Evolutionary conservation across 2,329 filamentous ascomycete genomes (phyloP).

Genomic region (Magnaporthiopsis poae): DNA sequence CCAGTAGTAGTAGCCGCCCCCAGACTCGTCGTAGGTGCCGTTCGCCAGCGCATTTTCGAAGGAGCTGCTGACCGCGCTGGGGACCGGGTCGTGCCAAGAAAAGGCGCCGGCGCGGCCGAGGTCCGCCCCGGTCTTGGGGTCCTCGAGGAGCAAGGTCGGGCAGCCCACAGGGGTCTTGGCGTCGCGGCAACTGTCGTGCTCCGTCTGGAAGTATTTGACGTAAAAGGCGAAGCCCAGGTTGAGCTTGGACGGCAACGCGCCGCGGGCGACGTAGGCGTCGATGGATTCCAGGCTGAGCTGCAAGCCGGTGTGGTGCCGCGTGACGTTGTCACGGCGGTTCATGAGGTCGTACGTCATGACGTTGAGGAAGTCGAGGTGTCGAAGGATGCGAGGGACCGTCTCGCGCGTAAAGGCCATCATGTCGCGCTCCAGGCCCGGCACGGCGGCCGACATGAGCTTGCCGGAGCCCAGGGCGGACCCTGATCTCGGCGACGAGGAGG

Average conservation of each 20-base stretch:
- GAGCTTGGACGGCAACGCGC: slow-evolving; percentile 44
- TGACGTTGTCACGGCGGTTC: slow-evolving; percentile 59
- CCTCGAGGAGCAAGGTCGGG: slow-evolving; percentile 48
- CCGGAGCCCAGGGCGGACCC: slow-evolving; percentile 43
- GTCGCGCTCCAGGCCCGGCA: slow-evolving; percentile 51
- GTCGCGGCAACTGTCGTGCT: slow-evolving; percentile 28
- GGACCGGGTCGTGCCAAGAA: slow-evolving; percentile 48
- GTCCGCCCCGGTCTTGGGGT: slow-evolving; percentile 48
- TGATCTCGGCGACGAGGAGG: slow-evolving; percentile 48
- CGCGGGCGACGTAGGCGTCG: slow-evolving; percentile 48
- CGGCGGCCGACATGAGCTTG: slow-evolving; percentile 57
- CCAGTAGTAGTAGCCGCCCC: slow-evolving; percentile 61
- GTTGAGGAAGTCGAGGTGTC: slow-evolving; percentile 56
- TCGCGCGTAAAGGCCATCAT: slow-evolving; percentile 57
- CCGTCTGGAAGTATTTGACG: slow-evolving; percentile 55
- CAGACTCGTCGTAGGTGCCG: slow-evolving; percentile 45
- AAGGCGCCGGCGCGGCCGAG: slow-evolving; percentile 43
- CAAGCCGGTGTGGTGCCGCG: slow-evolving; percentile 55
- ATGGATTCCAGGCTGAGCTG: slow-evolving; percentile 43
- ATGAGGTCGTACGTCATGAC: slow-evolving; percentile 66
- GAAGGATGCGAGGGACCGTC: slow-evolving; percentile 49
- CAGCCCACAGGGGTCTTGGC: slow-evolving; percentile 43
- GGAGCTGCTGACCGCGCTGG: slow-evolving; percentile 42
- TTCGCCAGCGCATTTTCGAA: slow-evolving; percentile 45
- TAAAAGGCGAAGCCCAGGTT: slow-evolving; percentile 62